phyloP scores from a whole-genome alignment of 257 asterid genomes.

The Mentha longifolia region DNA sequence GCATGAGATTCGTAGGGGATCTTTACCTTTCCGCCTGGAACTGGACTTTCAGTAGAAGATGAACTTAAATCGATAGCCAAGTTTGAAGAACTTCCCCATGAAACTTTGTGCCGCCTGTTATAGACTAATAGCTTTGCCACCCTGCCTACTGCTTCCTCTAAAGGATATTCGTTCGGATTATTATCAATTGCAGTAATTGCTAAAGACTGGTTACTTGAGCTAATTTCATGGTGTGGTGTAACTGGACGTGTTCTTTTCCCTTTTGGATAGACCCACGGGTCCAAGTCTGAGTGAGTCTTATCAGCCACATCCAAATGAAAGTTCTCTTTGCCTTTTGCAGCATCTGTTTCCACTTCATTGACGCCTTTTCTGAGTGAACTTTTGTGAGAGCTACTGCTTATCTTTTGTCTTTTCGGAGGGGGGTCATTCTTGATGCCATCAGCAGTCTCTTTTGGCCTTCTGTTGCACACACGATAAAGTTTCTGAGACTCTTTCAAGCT shows the following conservation, averaged over 20 bases:
- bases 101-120: conserved; percentile 38
- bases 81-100: conserved; percentile 32
- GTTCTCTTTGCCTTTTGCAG: conserved; percentile 32
- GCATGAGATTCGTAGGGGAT: conserved; percentile 28
- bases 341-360: conserved; percentile 30
- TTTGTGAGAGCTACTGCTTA: conserved; percentile 13
- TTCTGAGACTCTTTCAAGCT: conserved; percentile 26
- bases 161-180: conserved; percentile 39
- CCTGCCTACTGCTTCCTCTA: conserved; percentile 33
- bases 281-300: conserved; percentile 35
- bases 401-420: conserved; percentile 40
- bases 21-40: conserved; percentile 30
- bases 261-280: conserved; percentile 53
- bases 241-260: conserved; percentile 54
- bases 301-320: conserved; percentile 30
- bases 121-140: conserved; percentile 42
- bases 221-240: conserved; percentile 31
- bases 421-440: conserved; percentile 32
- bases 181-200: conserved; percentile 33
- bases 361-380: conserved; percentile 31
- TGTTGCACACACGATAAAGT: conserved; percentile 25
- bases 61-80: conserved; percentile 33
- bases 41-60: conserved; percentile 29
- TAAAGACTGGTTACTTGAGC: conserved; percentile 39
- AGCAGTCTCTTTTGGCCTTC: conserved; percentile 32